A percentile compares a stretch with the other conserved stretches of the same genome.
Conservation (phyloP, 805 yeast species). For the Candida khao-thaluensis region DNA sequence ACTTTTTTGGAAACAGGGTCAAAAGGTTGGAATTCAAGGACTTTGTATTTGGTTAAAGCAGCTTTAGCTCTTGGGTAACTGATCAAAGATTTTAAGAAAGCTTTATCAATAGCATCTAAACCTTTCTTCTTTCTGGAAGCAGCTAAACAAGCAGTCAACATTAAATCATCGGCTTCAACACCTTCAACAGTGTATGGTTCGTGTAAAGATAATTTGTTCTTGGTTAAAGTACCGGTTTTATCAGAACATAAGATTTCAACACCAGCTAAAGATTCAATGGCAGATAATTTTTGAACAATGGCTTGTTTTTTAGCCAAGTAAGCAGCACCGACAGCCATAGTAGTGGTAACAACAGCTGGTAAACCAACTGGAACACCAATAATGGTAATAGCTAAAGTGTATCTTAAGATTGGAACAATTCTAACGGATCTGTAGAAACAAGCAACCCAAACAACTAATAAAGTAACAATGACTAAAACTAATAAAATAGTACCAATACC, state of each 20-base stretch:
- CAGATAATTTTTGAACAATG: slow-evolving; percentile 93
- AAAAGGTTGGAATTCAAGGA: slow-evolving; percentile 93
- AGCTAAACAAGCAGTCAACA: slow-evolving; percentile 97
- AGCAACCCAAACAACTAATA: slow-evolving; percentile 88
- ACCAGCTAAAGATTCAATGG: slow-evolving; percentile 96
- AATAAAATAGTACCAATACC: slow-evolving; percentile 93
- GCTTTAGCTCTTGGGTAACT: slow-evolving; percentile 89
- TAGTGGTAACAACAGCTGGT: slow-evolving; percentile 97
- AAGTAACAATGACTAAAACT: slow-evolving; percentile 83
- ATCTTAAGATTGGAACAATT: slow-evolving; percentile 85
- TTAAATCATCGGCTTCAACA: slow-evolving; percentile 92
- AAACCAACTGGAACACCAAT: slow-evolving; percentile 98
- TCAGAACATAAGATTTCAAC: slow-evolving; percentile 97
- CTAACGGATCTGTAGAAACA: slow-evolving; percentile 89
- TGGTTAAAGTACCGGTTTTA: slow-evolving; percentile 97
- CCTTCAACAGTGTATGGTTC: slow-evolving; percentile 98
- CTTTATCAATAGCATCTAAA: slow-evolving; percentile 95
- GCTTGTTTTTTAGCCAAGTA: slow-evolving; percentile 96
- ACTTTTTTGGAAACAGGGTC: slow-evolving; percentile 98
- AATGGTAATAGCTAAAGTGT: slow-evolving; percentile 92
- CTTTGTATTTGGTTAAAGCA: slow-evolving; percentile 91
- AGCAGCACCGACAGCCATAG: slow-evolving; percentile 99
- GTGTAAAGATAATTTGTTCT: slow-evolving; percentile 92
- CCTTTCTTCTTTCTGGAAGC: slow-evolving; percentile 98
- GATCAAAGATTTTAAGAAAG: slow-evolving; percentile 89